Evolutionary conservation across 257 asterid genomes (phyloP), one percentile per base, ranked within the genome.

Genomic region (Orobanche coerulescens): DNA sequence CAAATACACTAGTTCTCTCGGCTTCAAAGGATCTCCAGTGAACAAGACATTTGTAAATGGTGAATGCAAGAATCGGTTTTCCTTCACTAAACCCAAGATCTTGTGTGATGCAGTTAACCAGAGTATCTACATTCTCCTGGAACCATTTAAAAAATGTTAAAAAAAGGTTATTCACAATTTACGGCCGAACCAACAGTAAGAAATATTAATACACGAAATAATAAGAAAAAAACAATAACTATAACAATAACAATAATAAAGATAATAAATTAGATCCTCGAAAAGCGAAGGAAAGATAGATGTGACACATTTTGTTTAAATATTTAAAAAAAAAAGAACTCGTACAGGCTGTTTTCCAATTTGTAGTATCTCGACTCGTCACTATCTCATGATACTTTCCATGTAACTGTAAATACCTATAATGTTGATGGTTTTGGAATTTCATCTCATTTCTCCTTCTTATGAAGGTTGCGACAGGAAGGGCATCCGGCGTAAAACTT

Each of bases 11-110:
- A 20, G 94, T 85, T 74, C 58, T 82, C 65, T 83, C 94, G 13
- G 84, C 84, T 77, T 80, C 90, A 62, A 85, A 83, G 58, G 88
- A 82, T 70, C 40, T 82, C 94, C 94, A 85, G 54, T 80, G 68
- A 57, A 82, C 58, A 19, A 85, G 83, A 70, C 94, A 85, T 76
- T 78, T 85, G 79, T 78, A 85, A 58, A 81, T 75, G 64, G 88
- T 80, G 60, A 78, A 82, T 39, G 94, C 94, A 43, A 88, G 87
- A 63, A 82, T 78, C 8, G 94, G 90, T 68, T 80, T 82, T 65
- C 90, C 94, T 78, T 80, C 84, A 61, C 84, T 85, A 73, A 78
- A 85, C 36, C 90, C 94, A 70, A 80, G 78, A 69, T 80, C 69
- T 71, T 67, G 64, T 9, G 72, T 54, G 37, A 75, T 71, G 70